A percentile compares a stretch with the other conserved stretches of the same genome.
Conservation (phyloP, 768 basidiomycete species). For the Cubamyces lactineus region DNA sequence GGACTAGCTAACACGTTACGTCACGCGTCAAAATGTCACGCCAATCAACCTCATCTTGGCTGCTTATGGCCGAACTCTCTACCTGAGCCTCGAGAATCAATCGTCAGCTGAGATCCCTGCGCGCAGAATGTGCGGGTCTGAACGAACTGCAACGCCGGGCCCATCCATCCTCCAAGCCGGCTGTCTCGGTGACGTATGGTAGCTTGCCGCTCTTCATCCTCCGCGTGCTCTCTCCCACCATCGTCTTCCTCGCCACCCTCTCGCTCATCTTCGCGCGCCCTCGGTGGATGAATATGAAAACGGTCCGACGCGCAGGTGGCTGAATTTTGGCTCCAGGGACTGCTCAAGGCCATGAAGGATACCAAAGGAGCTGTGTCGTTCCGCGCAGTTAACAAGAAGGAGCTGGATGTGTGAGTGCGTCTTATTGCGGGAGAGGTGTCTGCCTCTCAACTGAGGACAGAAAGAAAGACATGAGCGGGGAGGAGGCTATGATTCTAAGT, state of each 20-base stretch:
- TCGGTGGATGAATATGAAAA: not conserved
- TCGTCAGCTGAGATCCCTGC: conserved; percentile 51
- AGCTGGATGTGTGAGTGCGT: conserved; percentile 34
- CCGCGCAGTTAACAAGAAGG: conserved; percentile 36
- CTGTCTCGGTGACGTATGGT: conserved; percentile 23
- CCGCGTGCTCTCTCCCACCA: too few relatives aligned
- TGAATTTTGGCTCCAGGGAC: conserved; percentile 27
- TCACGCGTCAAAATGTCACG: too few relatives aligned
- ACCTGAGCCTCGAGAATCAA: conserved; percentile 46
- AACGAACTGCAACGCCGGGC: conserved; percentile 29
- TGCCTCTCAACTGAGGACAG: conserved; percentile 42
- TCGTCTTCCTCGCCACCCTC: too few relatives aligned
- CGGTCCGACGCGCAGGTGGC: not conserved
- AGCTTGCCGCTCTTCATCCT: too few relatives aligned
- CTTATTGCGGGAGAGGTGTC: too few relatives aligned
- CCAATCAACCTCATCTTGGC: not conserved
- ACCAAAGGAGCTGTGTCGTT: conserved; percentile 30
- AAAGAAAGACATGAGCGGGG: conserved; percentile 78
- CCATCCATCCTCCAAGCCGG: conserved; percentile 24
- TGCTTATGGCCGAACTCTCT: conserved; percentile 34
- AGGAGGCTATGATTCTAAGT: conserved; percentile 83
- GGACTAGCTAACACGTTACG: too few relatives aligned
- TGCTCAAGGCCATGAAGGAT: conserved; percentile 34
- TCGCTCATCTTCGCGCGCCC: too few relatives aligned
- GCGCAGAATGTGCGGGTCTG: conserved; percentile 47